phyloP scores from a whole-genome alignment of 163 green algal species.

The Scenedesmus sp. region DNA sequence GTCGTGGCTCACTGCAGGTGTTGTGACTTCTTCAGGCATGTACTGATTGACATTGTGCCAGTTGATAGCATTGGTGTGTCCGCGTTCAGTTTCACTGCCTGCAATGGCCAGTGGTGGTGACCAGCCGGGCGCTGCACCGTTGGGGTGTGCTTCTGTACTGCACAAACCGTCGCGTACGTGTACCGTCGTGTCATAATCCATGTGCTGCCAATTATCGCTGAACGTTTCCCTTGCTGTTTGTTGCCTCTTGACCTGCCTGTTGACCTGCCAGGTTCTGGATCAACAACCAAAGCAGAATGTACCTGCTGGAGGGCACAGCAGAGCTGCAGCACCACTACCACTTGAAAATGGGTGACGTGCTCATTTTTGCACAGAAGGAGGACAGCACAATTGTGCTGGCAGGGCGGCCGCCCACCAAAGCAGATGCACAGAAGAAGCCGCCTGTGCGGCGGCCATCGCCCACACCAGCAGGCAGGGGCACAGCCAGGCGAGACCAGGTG shows the following conservation, averaged over 20 bases:
- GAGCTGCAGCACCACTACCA: slow-evolving; percentile 79
- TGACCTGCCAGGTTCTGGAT: slow-evolving; percentile 80
- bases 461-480: slow-evolving; percentile 40
- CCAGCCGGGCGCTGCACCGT: background rate
- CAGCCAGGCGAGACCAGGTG: slow-evolving; percentile 17
- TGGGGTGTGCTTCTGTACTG: background rate
- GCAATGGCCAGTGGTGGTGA: background rate
- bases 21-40: background rate
- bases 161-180: background rate
- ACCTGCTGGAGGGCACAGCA: slow-evolving; percentile 85
- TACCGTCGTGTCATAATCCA: no score
- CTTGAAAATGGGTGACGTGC: slow-evolving; percentile 84
- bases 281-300: slow-evolving; percentile 90
- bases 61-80: background rate
- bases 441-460: slow-evolving; percentile 45
- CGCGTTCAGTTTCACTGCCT: background rate
- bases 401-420: slow-evolving; percentile 56
- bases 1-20: background rate
- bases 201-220: no score
- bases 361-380: slow-evolving; percentile 85
- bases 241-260: background rate
- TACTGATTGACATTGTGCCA: background rate
- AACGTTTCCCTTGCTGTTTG: no score
- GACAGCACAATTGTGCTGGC: slow-evolving; percentile 66
- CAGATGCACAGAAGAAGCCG: slow-evolving; percentile 64